phyloP scores from a whole-genome alignment of 2,329 filamentous ascomycete species.

The Nigrospora osmanthi region DNA sequence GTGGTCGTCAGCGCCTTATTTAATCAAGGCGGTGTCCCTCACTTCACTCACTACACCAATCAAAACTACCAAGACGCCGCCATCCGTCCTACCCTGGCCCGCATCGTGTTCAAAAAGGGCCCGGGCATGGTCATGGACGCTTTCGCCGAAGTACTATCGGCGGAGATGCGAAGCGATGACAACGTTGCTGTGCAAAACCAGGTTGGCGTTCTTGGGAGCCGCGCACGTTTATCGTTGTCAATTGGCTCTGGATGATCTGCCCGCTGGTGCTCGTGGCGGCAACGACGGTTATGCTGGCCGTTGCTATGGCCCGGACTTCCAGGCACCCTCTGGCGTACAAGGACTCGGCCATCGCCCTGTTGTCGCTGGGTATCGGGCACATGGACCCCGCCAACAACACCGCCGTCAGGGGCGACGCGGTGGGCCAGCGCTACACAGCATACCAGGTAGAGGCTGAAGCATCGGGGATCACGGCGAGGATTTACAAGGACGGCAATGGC shows the following conservation, averaged over 20 bases:
- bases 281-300: slow-evolving; percentile 12
- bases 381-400: not conserved
- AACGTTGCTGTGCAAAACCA: slow-evolving; percentile 7
- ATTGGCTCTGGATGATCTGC: slow-evolving; percentile 22
- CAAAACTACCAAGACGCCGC: not conserved
- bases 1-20: not conserved
- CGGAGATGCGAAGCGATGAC: slow-evolving; percentile 7
- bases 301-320: not conserved
- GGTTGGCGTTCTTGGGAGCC: slow-evolving; percentile 11
- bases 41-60: not conserved
- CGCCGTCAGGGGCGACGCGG: not conserved
- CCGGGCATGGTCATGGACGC: not conserved
- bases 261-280: slow-evolving; percentile 11
- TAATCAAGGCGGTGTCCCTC: not conserved
- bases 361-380: not conserved
- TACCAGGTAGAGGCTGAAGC: not conserved
- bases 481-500: not conserved
- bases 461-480: not conserved
- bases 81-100: not conserved
- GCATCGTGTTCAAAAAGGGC: not conserved
- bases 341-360: not conserved
- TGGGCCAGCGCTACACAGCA: not conserved
- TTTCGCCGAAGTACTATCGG: slow-evolving; percentile 4
- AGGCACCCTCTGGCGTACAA: not conserved
- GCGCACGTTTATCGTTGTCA: slow-evolving; percentile 20